Base-by-base conservation (phyloP, 495 filamentous ascomycete genomes). In the Penicillium longicatenatum region DNA sequence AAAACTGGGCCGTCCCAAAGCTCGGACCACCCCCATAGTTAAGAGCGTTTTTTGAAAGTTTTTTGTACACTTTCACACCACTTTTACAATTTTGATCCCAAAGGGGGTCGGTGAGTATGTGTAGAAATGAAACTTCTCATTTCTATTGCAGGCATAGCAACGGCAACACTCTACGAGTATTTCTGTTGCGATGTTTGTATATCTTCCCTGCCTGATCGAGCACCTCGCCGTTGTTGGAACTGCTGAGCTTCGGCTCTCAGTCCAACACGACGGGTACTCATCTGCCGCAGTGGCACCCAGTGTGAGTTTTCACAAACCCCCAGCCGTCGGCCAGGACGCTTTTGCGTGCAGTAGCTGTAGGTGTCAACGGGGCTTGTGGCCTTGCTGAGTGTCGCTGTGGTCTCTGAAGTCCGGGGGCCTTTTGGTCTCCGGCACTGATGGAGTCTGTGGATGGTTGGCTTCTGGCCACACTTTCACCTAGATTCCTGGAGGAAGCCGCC, bases 391-490 rank as follows among this genome's bases (percentile, higher is more conserved):
- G 12, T 14, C 31, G 31, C 31, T 3, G 12, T 11, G 55, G 62
- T 44, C 22, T 57, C 43, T 26, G 61, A 61, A 66, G 70, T 51
- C 69, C 58, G 46, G 58, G 53, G 47, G 49, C 60, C 54, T 19
- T 16, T 21, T 52, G 33, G 55, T 39, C 31, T 55, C 60, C 55
- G 62, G 72, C 63, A 54, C 58, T 37, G 76, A 54, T 72, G 78
- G 76, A 73, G 73, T 82, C 71, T 81, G 78, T 83, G 76, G 77
- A 76, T 75, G 61, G 50, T 64, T 83, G 76, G 74, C 77, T 70
- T 62, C 52, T 78, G 70, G 76, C 72, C 64, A 82, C 8, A 56
- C 57, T 61, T 77, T 54, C 44, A 52, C 17, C 50, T 60, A 78
- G 70, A 70, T 69, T 74, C 45, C 69, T 42, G 80, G 75, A 72